These are phyloP conservation scores for Ilyonectria sp. DNA, from an alignment of 2,329 filamentous ascomycete genomes.

Conservation along the genomic window DNA sequence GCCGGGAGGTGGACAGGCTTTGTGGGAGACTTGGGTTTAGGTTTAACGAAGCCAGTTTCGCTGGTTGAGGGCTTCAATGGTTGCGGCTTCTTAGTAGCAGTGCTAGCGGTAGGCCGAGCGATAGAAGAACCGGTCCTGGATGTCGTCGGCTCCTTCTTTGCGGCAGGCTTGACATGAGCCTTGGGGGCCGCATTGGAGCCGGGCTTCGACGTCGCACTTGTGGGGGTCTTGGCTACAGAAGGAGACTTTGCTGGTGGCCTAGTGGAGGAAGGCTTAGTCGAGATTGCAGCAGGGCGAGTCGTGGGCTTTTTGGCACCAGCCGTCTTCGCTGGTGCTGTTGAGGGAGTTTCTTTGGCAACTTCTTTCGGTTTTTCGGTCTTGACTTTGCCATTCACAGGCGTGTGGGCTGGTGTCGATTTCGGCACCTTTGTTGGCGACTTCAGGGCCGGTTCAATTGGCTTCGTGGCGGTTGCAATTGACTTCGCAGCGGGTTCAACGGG, in stretches of 20 bases:
- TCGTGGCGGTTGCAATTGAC: constrained; percentile 31
- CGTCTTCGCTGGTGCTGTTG: constrained; percentile 32
- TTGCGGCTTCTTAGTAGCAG: constrained; percentile 60
- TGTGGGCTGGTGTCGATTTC: constrained; percentile 26
- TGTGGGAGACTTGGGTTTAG: constrained; percentile 78
- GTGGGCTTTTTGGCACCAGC: constrained; percentile 38
- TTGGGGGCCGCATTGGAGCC: constrained; percentile 52
- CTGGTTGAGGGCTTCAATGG: constrained; percentile 58
- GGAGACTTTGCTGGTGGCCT: constrained; percentile 42
- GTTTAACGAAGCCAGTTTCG: constrained; percentile 67
- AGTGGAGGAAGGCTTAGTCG: constrained; percentile 43
- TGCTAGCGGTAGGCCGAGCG: constrained; percentile 52
- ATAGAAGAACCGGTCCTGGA: constrained; percentile 41
- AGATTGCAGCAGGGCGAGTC: constrained; percentile 42
- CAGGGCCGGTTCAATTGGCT: constrained; percentile 24
- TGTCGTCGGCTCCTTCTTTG: constrained; percentile 54
- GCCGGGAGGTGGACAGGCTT: constrained; percentile 77
- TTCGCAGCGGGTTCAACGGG: constrained; percentile 30
- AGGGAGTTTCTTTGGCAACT: constrained; percentile 33
- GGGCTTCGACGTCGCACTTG: constrained; percentile 42
- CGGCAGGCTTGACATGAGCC: constrained; percentile 39
- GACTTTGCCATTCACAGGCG: constrained; percentile 41
- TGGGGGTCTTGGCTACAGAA: constrained; percentile 42
- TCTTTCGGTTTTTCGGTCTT: constrained; percentile 46
- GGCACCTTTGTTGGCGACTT: constrained; percentile 36